Percentiles rank a stretch among this genome's conserved stretches.
Evolutionary conservation across 306 rosid species (phyloP).

Genomic region (Cercis canadensis): DNA sequence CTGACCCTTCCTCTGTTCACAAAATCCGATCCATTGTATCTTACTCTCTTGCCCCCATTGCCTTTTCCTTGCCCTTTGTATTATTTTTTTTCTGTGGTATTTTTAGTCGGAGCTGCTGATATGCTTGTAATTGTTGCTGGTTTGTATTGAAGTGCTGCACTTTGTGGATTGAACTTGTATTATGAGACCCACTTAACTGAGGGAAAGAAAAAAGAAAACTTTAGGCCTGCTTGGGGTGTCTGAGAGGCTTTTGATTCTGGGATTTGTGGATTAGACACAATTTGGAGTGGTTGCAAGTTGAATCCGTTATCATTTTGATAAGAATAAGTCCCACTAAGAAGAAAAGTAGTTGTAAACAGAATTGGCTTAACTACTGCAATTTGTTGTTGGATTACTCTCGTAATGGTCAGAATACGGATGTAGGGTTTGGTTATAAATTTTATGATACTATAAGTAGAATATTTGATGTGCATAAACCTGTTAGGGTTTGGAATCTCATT

Average conservation of each 20-base stretch:
- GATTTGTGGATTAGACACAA: too few species aligned
- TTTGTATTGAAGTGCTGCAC: neutral
- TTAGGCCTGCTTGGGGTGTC: neutral
- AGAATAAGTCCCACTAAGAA: too few species aligned
- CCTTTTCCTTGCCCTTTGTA: neutral
- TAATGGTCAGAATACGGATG: neutral
- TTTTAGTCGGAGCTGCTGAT: neutral
- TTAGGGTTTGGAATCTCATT: neutral
- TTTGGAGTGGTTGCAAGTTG: too few species aligned
- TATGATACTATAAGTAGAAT: neutral
- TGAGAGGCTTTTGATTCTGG: too few species aligned
- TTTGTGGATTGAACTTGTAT: neutral
- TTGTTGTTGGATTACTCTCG: too few species aligned
- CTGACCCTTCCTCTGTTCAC: constrained; percentile 63
- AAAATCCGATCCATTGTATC: constrained; percentile 90
- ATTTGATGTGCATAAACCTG: neutral
- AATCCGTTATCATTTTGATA: too few species aligned
- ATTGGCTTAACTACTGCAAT: too few species aligned
- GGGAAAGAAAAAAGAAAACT: neutral
- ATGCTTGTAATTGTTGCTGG: neutral
- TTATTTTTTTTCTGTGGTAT: neutral
- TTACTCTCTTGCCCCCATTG: neutral
- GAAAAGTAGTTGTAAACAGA: too few species aligned
- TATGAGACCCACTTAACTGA: too few species aligned
- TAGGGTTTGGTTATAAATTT: constrained; percentile 7